phyloP scores from a whole-genome alignment of 306 rosid genomes.

The Sesbania bispinosa region DNA sequence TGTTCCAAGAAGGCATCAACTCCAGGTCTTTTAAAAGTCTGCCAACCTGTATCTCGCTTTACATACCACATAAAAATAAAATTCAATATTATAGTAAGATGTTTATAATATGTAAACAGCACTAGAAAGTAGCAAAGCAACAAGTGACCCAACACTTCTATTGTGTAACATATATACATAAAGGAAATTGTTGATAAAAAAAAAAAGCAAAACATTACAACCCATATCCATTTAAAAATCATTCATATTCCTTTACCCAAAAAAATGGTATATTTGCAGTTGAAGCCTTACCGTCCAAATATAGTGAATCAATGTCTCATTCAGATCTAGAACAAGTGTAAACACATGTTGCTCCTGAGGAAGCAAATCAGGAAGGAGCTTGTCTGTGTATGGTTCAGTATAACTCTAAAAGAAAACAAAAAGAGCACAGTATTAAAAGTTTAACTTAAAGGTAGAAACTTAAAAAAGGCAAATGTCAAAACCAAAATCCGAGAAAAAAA shows the following conservation, averaged over 20 bases:
- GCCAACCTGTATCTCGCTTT: slow-evolving; percentile 97
- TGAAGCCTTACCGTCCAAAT: slow-evolving; percentile 76
- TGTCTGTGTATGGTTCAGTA: slow-evolving; percentile 84
- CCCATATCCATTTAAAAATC: not conserved
- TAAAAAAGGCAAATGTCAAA: not conserved
- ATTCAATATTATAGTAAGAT: slow-evolving; percentile 19
- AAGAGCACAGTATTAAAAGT: slow-evolving; percentile 16
- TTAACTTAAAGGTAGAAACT: not conserved
- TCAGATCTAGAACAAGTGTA: slow-evolving; percentile 95
- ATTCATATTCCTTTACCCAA: not conserved
- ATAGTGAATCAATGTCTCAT: slow-evolving; percentile 87
- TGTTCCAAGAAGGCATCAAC: slow-evolving; percentile 98
- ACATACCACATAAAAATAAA: slow-evolving; percentile 32
- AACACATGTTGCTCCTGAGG: slow-evolving; percentile 79
- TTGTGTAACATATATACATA: not conserved
- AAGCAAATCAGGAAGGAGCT: slow-evolving; percentile 96
- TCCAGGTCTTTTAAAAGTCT: slow-evolving; percentile 95
- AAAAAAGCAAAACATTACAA: not conserved
- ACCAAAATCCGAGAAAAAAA: slow-evolving; percentile 9
- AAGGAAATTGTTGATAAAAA: not conserved
- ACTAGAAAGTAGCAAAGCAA: not conserved
- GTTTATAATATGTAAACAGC: not conserved
- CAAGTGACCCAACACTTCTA: not conserved
- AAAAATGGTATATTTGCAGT: not conserved
- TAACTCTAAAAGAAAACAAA: slow-evolving; percentile 54